A percentile compares a stretch with the other conserved stretches of the same genome.
Evolutionary conservation across 1,284 basidiomycete species (phyloP).

Genomic region (Fomes fomentarius): DNA sequence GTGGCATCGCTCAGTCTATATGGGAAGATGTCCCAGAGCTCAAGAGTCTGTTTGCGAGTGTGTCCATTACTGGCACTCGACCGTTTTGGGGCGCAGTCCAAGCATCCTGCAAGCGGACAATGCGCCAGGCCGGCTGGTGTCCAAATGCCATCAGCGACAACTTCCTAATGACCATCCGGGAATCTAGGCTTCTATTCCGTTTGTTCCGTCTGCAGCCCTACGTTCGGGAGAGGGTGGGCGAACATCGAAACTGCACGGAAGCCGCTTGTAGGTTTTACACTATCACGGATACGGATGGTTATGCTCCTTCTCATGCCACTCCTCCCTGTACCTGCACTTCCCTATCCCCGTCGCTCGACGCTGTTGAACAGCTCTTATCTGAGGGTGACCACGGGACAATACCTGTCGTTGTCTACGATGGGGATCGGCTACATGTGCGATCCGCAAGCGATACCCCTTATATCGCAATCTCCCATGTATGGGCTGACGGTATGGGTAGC

Average conservation of each 20-base stretch:
- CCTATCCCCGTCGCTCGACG: conserved; percentile 6
- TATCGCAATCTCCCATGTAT: conserved; percentile 25
- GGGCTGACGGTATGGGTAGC: conserved; percentile 26
- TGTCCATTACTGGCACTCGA: not conserved
- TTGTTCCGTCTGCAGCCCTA: conserved; percentile 7
- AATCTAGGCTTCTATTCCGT: conserved; percentile 2
- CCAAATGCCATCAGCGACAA: not conserved
- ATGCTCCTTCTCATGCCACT: conserved; percentile 9
- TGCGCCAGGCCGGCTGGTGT: conserved; percentile 15
- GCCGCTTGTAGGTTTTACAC: conserved; percentile 8
- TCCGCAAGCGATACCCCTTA: conserved; percentile 3
- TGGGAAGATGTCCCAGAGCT: conserved; percentile 4
- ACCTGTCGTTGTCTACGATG: conserved; percentile 6
- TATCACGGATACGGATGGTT: not conserved
- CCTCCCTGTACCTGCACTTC: conserved; percentile 9
- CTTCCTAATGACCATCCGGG: not conserved
- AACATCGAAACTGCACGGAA: conserved; percentile 11
- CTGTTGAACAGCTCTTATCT: conserved; percentile 7
- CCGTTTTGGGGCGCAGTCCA: not conserved
- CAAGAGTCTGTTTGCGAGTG: not conserved
- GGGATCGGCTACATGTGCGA: not conserved
- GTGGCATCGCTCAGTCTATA: not conserved
- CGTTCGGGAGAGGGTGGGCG: not conserved
- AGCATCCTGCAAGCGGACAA: conserved; percentile 1
- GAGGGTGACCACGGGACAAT: not conserved